Evolutionary conservation across 2,329 filamentous ascomycete genomes (phyloP), one percentile per base, ranked within the genome.

Genomic region (Diplodia seriata): DNA sequence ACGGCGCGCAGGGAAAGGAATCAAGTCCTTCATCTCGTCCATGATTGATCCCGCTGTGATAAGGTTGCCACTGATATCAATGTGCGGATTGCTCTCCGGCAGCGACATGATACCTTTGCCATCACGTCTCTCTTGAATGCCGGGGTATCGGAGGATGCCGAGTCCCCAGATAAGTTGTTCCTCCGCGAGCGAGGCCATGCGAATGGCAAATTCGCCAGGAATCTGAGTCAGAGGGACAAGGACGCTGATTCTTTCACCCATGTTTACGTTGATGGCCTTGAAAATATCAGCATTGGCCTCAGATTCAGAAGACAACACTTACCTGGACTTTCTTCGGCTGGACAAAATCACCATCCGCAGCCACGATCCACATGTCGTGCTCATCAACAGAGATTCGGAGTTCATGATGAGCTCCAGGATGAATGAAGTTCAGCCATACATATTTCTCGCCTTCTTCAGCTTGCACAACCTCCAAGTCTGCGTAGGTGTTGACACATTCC

Each of bases 161-260:
- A 82, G 80, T 1, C 84, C 86, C 15, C 81, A 80, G 36, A 90
- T 80, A 66, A 89, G 81, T 73, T 90, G 88, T 12, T 84, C 82
- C 2, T 81, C 75, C 36, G 78, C 80, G 15, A 78, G 76, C 18
- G 84, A 82, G 31, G 84, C 82, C 50, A 85, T 78, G 2, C 88
- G 86, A 38, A 89, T 83, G 7, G 82, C 83, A 74, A 86, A 89
- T 68, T 84, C 77, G 0, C 84, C 84, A 0, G 80, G 71, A 1
- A 72, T 73, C 50, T 82, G 79, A 51, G 82, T 75, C 4, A 86
- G 76, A 68, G 81, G 75, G 69, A 86, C 71, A 57, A 87, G 72
- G 1, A 87, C 77, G 0, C 85, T 86, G 72, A 83, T 86, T 5
- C 86, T 81, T 69, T 84, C 84, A 14, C 85, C 86, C 68, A 85